phyloP scores from a whole-genome alignment of 164 flowering plant genomes.

The Stephania japonica region DNA sequence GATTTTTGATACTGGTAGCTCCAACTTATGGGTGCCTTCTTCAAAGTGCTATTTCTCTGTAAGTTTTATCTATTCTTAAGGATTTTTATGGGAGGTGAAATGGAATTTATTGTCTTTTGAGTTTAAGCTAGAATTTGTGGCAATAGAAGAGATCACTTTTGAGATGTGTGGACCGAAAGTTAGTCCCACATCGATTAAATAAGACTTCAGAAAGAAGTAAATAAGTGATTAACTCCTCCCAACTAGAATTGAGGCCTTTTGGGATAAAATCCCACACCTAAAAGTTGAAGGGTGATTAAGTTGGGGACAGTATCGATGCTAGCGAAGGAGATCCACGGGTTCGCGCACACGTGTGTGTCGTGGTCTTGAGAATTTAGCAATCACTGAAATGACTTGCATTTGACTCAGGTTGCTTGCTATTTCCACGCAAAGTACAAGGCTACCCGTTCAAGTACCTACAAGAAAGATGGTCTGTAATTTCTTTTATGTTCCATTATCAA shows the following conservation, averaged over 20 bases:
- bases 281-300: too few relatives aligned
- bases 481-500: neutral
- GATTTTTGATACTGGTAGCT: slow-evolving; percentile 84
- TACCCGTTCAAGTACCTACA: slow-evolving; percentile 59
- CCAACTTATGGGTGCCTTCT: slow-evolving; percentile 92
- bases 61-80: slow-evolving; percentile 4
- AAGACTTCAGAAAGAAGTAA: too few relatives aligned
- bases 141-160: neutral
- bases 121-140: neutral
- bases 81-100: neutral
- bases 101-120: neutral
- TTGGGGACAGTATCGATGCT: too few relatives aligned
- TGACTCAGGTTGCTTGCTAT: slow-evolving; percentile 72
- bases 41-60: slow-evolving; percentile 39
- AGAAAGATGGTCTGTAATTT: slow-evolving; percentile 60
- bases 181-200: too few relatives aligned
- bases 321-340: too few relatives aligned
- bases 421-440: slow-evolving; percentile 86
- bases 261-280: too few relatives aligned
- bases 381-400: slow-evolving; percentile 4
- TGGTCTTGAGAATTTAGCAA: too few relatives aligned
- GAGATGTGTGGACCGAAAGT: too few relatives aligned
- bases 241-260: too few relatives aligned
- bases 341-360: too few relatives aligned
- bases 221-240: too few relatives aligned